Evolutionary conservation across 2,329 filamentous ascomycete genomes (phyloP).

Genomic region (Arthrobotrys pseudoclavata): DNA sequence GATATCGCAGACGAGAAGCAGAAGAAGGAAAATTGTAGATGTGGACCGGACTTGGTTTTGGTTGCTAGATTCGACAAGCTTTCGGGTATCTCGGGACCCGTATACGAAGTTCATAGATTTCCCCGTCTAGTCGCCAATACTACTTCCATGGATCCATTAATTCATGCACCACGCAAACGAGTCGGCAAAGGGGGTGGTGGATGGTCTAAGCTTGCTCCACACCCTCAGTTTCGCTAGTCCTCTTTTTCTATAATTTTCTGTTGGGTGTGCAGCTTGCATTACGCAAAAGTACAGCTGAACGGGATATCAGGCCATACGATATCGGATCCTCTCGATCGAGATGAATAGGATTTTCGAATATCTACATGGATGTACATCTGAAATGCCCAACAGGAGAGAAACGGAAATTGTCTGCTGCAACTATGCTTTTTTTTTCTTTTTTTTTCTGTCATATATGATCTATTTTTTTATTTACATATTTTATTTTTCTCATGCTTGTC

Average conservation of each 20-base stretch:
- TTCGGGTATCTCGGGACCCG: constrained; percentile 40
- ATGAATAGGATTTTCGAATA: constrained; percentile 31
- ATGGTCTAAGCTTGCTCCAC: constrained; percentile 30
- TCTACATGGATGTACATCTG: constrained; percentile 31
- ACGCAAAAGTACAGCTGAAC: constrained; percentile 35
- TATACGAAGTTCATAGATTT: constrained; percentile 30
- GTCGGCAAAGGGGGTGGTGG: constrained; percentile 9
- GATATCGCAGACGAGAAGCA: constrained; percentile 9
- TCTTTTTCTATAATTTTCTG: constrained; percentile 6
- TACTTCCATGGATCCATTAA: constrained; percentile 16
- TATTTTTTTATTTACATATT: constrained; percentile 25
- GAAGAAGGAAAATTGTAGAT: neutral
- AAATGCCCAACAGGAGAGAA: constrained; percentile 20
- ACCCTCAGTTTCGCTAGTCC: constrained; percentile 22
- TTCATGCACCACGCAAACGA: constrained; percentile 18
- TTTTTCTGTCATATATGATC: constrained; percentile 30
- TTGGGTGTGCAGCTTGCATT: constrained; percentile 37
- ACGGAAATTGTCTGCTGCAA: constrained; percentile 35
- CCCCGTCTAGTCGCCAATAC: constrained; percentile 32
- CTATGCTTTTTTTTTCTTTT: neutral
- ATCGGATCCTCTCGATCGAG: constrained; percentile 57
- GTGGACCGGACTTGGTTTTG: constrained; percentile 17
- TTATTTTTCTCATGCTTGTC: neutral
- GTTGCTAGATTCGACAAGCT: constrained; percentile 26
- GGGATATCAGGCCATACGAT: constrained; percentile 34